Evolutionary conservation across 2,329 filamentous ascomycete genomes (phyloP).

Genomic region (Nannizziopsis arthrosporioides): DNA sequence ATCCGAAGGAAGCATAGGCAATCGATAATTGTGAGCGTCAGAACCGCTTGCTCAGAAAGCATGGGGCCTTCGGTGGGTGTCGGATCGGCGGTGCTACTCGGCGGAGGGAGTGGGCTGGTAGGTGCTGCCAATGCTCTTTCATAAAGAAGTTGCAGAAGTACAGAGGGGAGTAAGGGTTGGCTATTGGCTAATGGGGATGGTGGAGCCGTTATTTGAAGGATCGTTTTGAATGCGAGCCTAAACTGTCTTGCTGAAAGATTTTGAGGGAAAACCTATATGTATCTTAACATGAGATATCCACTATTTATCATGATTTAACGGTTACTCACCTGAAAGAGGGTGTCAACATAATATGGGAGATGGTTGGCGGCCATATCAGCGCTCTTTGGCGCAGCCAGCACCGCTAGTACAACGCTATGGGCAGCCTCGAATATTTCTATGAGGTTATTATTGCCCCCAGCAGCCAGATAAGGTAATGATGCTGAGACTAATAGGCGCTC

Average conservation of each 20-base stretch:
- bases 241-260: constrained; percentile 77
- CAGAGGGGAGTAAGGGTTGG: constrained; percentile 68
- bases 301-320: not conserved
- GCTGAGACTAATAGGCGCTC: constrained; percentile 64
- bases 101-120: constrained; percentile 34
- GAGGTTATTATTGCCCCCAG: constrained; percentile 46
- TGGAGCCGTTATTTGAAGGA: constrained; percentile 70
- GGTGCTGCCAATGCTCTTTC: constrained; percentile 50
- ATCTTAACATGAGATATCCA: constrained; percentile 5
- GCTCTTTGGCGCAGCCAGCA: constrained; percentile 69
- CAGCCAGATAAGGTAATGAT: constrained; percentile 59
- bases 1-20: constrained; percentile 63
- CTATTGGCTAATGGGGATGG: constrained; percentile 62
- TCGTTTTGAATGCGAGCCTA: constrained; percentile 72
- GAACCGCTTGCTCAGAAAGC: constrained; percentile 66
- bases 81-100: constrained; percentile 25
- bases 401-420: constrained; percentile 68
- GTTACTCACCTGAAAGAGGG: constrained; percentile 50
- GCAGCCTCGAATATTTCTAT: constrained; percentile 75
- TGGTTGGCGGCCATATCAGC: constrained; percentile 57
- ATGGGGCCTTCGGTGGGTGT: constrained; percentile 22
- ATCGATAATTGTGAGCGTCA: constrained; percentile 67
- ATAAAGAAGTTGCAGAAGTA: constrained; percentile 64
- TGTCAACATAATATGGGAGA: constrained; percentile 72
- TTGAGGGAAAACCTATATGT: constrained; percentile 53